Evolutionary conservation across 208 protist genomes (phyloP).

Genomic region (Wallacemonas sp.): DNA sequence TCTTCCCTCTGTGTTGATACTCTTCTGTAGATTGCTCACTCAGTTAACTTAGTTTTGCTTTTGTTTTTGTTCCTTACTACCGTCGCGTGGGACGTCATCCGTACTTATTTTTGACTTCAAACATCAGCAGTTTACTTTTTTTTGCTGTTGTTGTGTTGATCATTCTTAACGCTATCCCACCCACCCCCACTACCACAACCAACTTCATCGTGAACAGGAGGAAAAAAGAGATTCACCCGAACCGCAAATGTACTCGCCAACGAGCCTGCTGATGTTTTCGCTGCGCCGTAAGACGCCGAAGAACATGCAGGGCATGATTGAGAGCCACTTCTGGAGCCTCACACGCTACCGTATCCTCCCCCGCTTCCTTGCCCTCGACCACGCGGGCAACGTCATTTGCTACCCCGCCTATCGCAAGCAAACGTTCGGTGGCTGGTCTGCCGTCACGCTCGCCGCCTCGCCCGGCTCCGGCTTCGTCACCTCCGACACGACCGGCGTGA

Average conservation of each 20-base stretch:
- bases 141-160: background rate
- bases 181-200: too few species aligned
- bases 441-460: slow-evolving; percentile 67
- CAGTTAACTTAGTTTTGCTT: background rate
- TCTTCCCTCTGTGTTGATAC: background rate
- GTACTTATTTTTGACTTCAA: background rate
- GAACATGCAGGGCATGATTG: slow-evolving; percentile 55
- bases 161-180: too few species aligned
- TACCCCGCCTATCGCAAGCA: slow-evolving; percentile 81
- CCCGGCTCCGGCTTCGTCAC: slow-evolving; percentile 45
- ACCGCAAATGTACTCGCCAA: slow-evolving; percentile 12
- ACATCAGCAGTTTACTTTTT: background rate
- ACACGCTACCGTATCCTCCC: slow-evolving; percentile 83
- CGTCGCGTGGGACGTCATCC: background rate
- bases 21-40: background rate
- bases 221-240: slow-evolving; percentile 11
- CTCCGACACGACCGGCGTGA: slow-evolving; percentile 64
- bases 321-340: slow-evolving; percentile 87
- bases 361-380: slow-evolving; percentile 77
- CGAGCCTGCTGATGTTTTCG: slow-evolving; percentile 28
- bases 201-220: too few species aligned
- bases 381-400: slow-evolving; percentile 86
- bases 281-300: slow-evolving; percentile 8
- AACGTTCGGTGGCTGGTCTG: slow-evolving; percentile 80
- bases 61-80: background rate